A percentile compares a stretch with the other conserved stretches of the same genome.
Evolutionary conservation across 1,284 basidiomycete species (phyloP).

Genomic region (Rhodotorula sp.): DNA sequence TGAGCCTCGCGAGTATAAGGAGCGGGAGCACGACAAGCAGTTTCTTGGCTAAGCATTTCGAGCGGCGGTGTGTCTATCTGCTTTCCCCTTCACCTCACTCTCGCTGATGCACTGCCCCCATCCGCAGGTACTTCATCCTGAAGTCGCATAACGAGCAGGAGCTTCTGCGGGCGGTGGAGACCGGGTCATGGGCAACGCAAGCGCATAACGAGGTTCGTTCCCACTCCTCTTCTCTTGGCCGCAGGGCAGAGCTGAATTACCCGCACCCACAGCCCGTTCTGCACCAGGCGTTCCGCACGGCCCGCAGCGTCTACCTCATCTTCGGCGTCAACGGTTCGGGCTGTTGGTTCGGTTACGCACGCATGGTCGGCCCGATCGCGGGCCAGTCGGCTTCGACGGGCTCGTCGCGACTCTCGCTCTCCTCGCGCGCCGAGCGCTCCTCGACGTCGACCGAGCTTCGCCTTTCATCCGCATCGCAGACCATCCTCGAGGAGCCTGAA

Average conservation of each 20-base stretch:
- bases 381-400: not conserved
- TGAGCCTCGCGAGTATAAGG: constrained; percentile 9
- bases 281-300: constrained; percentile 87
- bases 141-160: constrained; percentile 62
- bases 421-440: constrained; percentile 2
- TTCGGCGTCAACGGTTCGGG: constrained; percentile 91
- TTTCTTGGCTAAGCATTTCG: constrained; percentile 59
- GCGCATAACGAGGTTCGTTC: constrained; percentile 77
- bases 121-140: constrained; percentile 30
- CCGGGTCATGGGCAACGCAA: constrained; percentile 87
- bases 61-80: constrained; percentile 62
- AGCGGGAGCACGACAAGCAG: constrained; percentile 43
- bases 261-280: constrained; percentile 46
- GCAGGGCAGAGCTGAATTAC: not conserved
- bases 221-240: not conserved
- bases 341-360: constrained; percentile 50
- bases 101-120: not conserved
- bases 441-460: constrained; percentile 1
- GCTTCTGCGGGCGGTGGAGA: constrained; percentile 78
- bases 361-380: constrained; percentile 44
- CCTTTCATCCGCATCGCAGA: constrained; percentile 46
- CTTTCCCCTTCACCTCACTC: not conserved
- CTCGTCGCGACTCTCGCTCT: constrained; percentile 19
- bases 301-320: constrained; percentile 79
- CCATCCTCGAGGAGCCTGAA: constrained; percentile 47